Conservation (phyloP, 2,329 filamentous ascomycete species). For the Alternaria incomplexa region DNA sequence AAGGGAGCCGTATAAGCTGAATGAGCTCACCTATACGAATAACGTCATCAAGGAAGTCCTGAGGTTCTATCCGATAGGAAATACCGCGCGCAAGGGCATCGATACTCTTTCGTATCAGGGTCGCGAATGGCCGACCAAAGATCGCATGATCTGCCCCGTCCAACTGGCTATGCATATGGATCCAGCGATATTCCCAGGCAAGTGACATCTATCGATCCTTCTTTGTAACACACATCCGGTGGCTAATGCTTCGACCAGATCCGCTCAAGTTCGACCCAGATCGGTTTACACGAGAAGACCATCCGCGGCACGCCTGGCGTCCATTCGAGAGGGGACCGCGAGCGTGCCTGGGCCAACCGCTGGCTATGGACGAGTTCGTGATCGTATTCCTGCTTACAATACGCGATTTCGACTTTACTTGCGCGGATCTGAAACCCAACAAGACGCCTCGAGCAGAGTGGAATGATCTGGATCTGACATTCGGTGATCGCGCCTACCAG, state of each 20-base stretch:
- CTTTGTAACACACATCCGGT: background rate
- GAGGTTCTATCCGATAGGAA: conserved; percentile 59
- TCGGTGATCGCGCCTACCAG: conserved; percentile 42
- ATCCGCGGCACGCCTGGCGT: conserved; percentile 58
- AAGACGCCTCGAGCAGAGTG: conserved; percentile 31
- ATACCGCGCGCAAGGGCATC: conserved; percentile 51
- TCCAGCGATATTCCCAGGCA: conserved; percentile 32
- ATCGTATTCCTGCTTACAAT: conserved; percentile 58
- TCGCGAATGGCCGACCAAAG: conserved; percentile 52
- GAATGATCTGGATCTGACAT: conserved; percentile 35
- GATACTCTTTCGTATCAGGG: conserved; percentile 50
- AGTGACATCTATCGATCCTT: background rate
- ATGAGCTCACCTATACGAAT: conserved; percentile 58
- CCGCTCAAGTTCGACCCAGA: conserved; percentile 40
- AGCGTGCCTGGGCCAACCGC: conserved; percentile 64
- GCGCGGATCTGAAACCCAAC: conserved; percentile 33
- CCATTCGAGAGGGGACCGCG: conserved; percentile 62
- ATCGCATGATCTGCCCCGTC: conserved; percentile 52
- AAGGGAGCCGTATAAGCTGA: conserved; percentile 55
- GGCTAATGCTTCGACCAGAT: conserved; percentile 1
- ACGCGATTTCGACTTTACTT: conserved; percentile 57
- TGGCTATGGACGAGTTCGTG: conserved; percentile 61
- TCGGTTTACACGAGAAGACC: conserved; percentile 49
- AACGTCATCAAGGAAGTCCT: conserved; percentile 62
- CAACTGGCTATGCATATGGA: conserved; percentile 46